Percentiles rank a stretch among this genome's conserved stretches.
These are phyloP conservation scores for Puya raimondii DNA, from an alignment of 176 grass and related monocot species.

Conservation along the genomic window DNA sequence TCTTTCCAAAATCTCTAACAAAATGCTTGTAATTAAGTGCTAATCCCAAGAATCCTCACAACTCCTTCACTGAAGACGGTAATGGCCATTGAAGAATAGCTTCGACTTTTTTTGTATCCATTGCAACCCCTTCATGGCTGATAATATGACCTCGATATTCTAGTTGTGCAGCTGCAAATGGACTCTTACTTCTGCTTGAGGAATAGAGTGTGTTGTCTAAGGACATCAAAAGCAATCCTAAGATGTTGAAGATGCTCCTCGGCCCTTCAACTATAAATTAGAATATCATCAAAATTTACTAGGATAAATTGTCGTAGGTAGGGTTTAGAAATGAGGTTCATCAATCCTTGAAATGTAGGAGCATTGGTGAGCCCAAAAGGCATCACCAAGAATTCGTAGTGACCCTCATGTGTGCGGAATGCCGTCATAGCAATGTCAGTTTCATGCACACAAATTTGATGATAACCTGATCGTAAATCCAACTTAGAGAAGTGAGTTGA, in stretches of 20 bases:
- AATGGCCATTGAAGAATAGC: background rate
- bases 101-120: background rate
- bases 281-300: background rate
- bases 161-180: background rate
- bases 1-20: background rate
- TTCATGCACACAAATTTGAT: background rate
- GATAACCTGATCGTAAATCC: background rate
- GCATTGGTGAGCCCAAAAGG: background rate
- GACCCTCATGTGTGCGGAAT: background rate
- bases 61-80: background rate
- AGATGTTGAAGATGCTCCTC: background rate
- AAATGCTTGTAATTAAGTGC: background rate
- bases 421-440: background rate
- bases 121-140: background rate
- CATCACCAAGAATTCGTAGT: background rate
- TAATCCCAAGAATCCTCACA: background rate
- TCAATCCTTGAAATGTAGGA: background rate
- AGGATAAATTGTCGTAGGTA: no score
- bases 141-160: slow-evolving; percentile 7
- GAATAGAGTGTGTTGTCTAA: background rate
- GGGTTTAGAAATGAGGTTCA: background rate
- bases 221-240: background rate
- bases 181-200: background rate
- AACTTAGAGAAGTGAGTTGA: background rate
- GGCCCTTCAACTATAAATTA: no score